Percentiles rank a stretch among this genome's conserved stretches.
phyloP scores from a whole-genome alignment of 1,139 yeast species.

The Zhuliangozyma parablackwelliae region DNA sequence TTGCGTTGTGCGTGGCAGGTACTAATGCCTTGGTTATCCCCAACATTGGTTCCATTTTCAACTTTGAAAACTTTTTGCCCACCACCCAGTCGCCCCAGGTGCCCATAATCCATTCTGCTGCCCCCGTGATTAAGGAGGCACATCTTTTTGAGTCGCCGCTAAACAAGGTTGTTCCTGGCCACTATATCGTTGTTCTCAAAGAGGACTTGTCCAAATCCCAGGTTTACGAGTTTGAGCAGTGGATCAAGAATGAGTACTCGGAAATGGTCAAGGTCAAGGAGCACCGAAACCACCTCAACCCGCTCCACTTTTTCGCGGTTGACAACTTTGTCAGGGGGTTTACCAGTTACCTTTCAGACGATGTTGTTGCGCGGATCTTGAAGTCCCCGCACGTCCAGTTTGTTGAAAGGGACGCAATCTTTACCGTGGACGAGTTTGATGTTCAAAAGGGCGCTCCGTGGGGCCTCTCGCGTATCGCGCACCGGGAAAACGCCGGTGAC shows the following conservation, averaged over 20 bases:
- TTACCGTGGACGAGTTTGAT: constrained; percentile 30
- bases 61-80: neutral
- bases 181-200: constrained; percentile 34
- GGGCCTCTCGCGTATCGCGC: constrained; percentile 38
- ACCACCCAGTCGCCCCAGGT: neutral
- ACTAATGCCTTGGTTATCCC: neutral
- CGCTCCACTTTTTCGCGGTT: constrained; percentile 34
- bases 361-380: constrained; percentile 21
- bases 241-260: constrained; percentile 36
- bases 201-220: constrained; percentile 20
- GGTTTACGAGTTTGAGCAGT: constrained; percentile 56
- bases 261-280: constrained; percentile 10
- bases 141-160: constrained; percentile 1
- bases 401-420: constrained; percentile 33
- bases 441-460: constrained; percentile 38
- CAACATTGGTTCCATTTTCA: neutral
- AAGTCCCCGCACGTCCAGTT: constrained; percentile 28
- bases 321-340: constrained; percentile 28
- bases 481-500: constrained; percentile 42
- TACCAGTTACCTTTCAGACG: constrained; percentile 29
- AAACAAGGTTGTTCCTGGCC: constrained; percentile 45
- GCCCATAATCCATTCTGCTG: neutral
- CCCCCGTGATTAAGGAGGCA: neutral
- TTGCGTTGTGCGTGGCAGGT: neutral
- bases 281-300: constrained; percentile 21